Conservation (phyloP, 2,329 filamentous ascomycete genomes). For the Phoma sp. region DNA sequence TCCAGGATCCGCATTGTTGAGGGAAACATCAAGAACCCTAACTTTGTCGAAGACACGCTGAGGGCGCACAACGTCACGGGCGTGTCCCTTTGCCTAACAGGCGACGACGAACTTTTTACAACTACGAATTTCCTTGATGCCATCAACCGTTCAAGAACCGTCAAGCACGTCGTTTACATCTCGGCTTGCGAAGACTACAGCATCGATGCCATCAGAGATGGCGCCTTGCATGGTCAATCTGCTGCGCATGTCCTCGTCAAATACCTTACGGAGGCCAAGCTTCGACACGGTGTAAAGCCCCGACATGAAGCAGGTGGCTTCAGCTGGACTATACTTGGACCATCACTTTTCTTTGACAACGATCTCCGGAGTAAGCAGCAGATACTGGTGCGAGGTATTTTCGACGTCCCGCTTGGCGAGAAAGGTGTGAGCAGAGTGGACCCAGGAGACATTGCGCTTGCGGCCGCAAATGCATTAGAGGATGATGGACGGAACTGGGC, state of each 20-base stretch:
- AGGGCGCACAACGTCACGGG: too few species aligned
- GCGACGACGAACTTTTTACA: not conserved
- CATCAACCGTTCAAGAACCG: not conserved
- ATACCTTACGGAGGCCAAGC: not conserved
- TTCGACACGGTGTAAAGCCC: not conserved
- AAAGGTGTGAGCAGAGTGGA: not conserved
- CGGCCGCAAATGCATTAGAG: not conserved
- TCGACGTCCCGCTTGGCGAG: not conserved
- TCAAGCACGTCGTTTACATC: conserved; percentile 1
- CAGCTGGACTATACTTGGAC: not conserved
- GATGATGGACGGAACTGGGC: not conserved
- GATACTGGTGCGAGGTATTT: not conserved
- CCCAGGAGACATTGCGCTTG: not conserved
- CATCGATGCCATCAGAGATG: not conserved
- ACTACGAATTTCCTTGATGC: not conserved
- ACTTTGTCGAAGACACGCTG: too few species aligned
- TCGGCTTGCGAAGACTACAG: not conserved
- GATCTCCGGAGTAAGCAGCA: too few species aligned
- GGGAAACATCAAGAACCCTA: too few species aligned
- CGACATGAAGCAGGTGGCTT: not conserved
- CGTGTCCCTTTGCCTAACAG: not conserved
- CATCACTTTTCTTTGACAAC: not conserved
- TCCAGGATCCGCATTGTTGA: too few species aligned
- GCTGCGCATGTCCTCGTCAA: not conserved
- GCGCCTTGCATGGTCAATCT: not conserved